A percentile compares a stretch with the other conserved stretches of the same genome.
phyloP scores from a whole-genome alignment of 306 rosid species.

The Gynostemma pentaphyllum region DNA sequence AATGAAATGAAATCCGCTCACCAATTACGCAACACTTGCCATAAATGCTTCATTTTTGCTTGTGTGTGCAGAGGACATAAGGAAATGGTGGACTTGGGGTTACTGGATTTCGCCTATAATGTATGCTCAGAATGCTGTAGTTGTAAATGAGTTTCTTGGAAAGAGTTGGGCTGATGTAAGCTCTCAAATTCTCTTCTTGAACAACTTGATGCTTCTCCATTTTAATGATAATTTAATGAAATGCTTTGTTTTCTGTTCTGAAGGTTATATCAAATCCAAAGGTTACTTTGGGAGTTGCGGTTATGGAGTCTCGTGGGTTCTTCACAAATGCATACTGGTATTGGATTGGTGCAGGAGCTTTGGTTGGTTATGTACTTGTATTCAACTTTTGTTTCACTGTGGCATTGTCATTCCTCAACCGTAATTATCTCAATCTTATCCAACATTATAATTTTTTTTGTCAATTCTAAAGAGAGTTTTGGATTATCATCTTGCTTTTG shows the following conservation, averaged over 20 bases:
- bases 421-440: constrained; percentile 23
- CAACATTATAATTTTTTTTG: background rate
- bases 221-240: background rate
- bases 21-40: background rate
- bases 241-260: background rate
- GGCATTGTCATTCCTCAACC: constrained; percentile 37
- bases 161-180: constrained; percentile 48
- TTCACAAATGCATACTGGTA: constrained; percentile 47
- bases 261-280: constrained; percentile 30
- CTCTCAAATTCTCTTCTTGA: background rate
- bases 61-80: constrained; percentile 27
- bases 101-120: constrained; percentile 67
- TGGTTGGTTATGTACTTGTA: constrained; percentile 36
- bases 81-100: constrained; percentile 71
- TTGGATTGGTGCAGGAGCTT: constrained; percentile 57
- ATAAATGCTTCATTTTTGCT: background rate
- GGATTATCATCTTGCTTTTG: background rate
- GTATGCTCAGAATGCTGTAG: constrained; percentile 54
- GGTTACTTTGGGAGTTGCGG: constrained; percentile 32
- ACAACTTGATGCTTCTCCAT: background rate
- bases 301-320: constrained; percentile 42
- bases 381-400: constrained; percentile 33
- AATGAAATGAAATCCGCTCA: background rate
- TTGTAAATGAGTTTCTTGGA: constrained; percentile 60
- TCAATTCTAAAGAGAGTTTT: background rate